phyloP scores from a whole-genome alignment of 78 protist genomes.

The Thecamonas trahens region DNA sequence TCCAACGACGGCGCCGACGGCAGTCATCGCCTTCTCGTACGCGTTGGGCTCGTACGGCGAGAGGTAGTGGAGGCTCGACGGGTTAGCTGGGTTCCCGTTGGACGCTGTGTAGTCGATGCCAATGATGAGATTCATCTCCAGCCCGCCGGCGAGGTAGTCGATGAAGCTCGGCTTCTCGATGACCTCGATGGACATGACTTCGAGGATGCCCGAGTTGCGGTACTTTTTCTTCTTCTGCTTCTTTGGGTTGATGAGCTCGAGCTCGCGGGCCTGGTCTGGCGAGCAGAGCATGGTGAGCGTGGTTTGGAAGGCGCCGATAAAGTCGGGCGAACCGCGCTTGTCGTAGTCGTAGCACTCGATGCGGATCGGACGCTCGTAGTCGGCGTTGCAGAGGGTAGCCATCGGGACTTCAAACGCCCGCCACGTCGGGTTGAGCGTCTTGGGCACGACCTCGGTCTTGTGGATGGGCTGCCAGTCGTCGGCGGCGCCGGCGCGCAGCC shows the following conservation, averaged over 20 bases:
- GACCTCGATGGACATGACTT: slow-evolving; percentile 13
- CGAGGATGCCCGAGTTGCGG: slow-evolving; percentile 39
- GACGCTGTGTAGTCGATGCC: slow-evolving; percentile 85
- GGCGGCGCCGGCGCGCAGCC: neutral
- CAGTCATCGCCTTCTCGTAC: slow-evolving; percentile 49
- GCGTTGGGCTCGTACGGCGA: slow-evolving; percentile 24
- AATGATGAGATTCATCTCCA: slow-evolving; percentile 42
- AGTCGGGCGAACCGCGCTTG: slow-evolving; percentile 37
- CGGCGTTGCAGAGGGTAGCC: neutral
- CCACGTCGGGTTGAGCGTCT: neutral
- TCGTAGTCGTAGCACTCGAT: neutral
- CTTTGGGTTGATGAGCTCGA: slow-evolving; percentile 29
- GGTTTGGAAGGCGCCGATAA: slow-evolving; percentile 39
- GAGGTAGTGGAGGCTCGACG: slow-evolving; percentile 45
- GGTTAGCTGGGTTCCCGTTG: slow-evolving; percentile 50
- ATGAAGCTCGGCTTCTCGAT: slow-evolving; percentile 19
- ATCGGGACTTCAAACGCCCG: neutral
- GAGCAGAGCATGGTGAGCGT: neutral
- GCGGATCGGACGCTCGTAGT: neutral
- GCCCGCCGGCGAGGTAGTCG: slow-evolving; percentile 60
- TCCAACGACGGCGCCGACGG: slow-evolving; percentile 34
- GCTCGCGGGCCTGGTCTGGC: neutral
- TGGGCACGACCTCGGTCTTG: neutral
- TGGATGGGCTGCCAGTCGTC: neutral
- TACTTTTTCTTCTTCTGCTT: slow-evolving; percentile 14